Percentiles rank a stretch among this genome's conserved stretches.
phyloP scores from a whole-genome alignment of 805 yeast species.

The Candida succiphila region DNA sequence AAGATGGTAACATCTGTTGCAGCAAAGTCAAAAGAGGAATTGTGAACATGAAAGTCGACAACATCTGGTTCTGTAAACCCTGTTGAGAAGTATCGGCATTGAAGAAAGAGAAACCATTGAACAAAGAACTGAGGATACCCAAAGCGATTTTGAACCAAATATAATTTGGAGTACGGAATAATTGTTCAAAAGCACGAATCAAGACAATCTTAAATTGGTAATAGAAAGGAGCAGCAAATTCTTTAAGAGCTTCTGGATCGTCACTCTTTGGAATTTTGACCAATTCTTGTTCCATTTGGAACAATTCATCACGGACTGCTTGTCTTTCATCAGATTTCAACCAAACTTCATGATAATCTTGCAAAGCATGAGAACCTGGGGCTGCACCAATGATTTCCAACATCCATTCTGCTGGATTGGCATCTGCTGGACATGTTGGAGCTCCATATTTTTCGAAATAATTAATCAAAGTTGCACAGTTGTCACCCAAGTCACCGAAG shows the following conservation, averaged over 20 bases:
- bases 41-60: slow-evolving; percentile 57
- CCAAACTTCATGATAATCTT: slow-evolving; percentile 70
- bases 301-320: slow-evolving; percentile 51
- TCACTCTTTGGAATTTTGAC: slow-evolving; percentile 24
- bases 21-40: slow-evolving; percentile 42
- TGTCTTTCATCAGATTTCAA: slow-evolving; percentile 47
- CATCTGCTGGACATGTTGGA: slow-evolving; percentile 49
- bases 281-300: slow-evolving; percentile 43
- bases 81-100: slow-evolving; percentile 48
- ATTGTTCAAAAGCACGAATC: slow-evolving; percentile 41
- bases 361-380: slow-evolving; percentile 59
- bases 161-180: slow-evolving; percentile 52
- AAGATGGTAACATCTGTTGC: slow-evolving; percentile 53
- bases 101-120: slow-evolving; percentile 59
- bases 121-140: slow-evolving; percentile 41
- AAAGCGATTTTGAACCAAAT: slow-evolving; percentile 45
- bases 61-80: slow-evolving; percentile 73
- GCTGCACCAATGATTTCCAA: slow-evolving; percentile 73
- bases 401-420: slow-evolving; percentile 89
- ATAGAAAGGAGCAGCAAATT: slow-evolving; percentile 32
- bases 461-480: slow-evolving; percentile 39
- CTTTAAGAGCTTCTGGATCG: slow-evolving; percentile 21
- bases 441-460: slow-evolving; percentile 61
- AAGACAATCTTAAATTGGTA: slow-evolving; percentile 33
- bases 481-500: slow-evolving; percentile 58